Evolutionary conservation across 2,329 filamentous ascomycete genomes (phyloP), one percentile per base, ranked within the genome.

Genomic region (Claviceps pusilla): DNA sequence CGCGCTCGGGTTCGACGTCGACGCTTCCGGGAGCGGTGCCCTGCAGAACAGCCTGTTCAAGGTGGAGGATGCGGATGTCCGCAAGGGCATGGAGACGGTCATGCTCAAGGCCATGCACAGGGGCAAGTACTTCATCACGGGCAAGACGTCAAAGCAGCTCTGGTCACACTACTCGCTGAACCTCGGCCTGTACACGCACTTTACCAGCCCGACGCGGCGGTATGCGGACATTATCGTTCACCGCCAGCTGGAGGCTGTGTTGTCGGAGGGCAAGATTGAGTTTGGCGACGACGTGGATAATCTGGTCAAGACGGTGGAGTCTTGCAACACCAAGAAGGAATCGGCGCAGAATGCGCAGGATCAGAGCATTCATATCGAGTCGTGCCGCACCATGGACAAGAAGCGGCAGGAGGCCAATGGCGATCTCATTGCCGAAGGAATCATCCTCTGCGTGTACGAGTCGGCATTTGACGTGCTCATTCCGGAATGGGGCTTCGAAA

Each of bases 271-370:
- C 58, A 79, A 84, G 58, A 77, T 87, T 50, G 89, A 96, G 64
- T 96, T 93, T 68, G 83, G 75, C 4, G 93, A 98, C 61, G 93
- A 98, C 58, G 70, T 93, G 57, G 93, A 98, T 66, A 84, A 77
- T 55, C 76, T 98, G 46, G 83, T 83, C 63, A 98, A 97, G 80
- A 95, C 87, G 51, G 87, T 90, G 9, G 93, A 98, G 70, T 82
- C 88, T 61, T 95, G 89, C 78, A 98, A 98, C 75, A 95, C 87
- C 66, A 98, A 97, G 83, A 98, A 97, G 71, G 93, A 98, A 67
- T 97, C 90, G 12, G 89, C 93, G 1, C 91, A 95, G 72, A 93
- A 89, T 64, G 93, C 93, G 14, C 93, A 98, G 69, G 93, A 98
- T 69, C 93, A 98, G 73, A 97, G 93, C 69, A 89, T 98, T 51